Base-by-base conservation (phyloP, 176 grass and related monocot genomes). In the Phragmites australis region DNA sequence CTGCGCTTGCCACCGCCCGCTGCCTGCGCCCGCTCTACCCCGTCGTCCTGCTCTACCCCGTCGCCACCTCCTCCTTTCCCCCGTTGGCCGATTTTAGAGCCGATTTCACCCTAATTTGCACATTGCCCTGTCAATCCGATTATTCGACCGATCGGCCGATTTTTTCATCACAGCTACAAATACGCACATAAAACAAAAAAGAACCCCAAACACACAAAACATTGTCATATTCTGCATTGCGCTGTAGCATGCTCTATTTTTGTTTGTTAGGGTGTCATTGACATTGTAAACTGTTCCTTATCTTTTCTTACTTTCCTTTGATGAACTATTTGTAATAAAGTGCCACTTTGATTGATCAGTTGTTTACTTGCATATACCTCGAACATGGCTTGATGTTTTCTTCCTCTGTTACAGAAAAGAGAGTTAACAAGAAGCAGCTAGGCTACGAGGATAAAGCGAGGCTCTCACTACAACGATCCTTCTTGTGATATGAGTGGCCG, bases 331-430 rank as follows among this genome's bases (percentile, higher is more conserved):
- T 6, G 19, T 11, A 23, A 12, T n/a, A 6, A 37, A 21, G 34
- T 22, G 18, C 29, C 9, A 18, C 4, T 46, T 43, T 30, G 42
- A 31, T 37, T 70, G 32, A 17, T 3, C 19, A 63, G 15, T 68
- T 61, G 8, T 44, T 56, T 44, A 53, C 4, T 26, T 70, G 63
- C 34, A 4, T 25, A 27, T 5, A 25, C 3, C 2, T 42, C 6
- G 21, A 50, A 22, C 26, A 47, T 23, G 67, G 41, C n/a, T 55
- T 23, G 1, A 62, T 19, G 16, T 27, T 46, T 39, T 30, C 26
- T 0, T 2, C 6, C 0, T 55, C 13, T 77, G 37, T 30, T 57
- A 3, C 87, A 89, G 87, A 89, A 56, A 85, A 85, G 2, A 72
- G 65, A 85, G 77, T 56, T 13, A 23, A 71, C 21, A 57, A 31